Conservation (phyloP, 2,329 filamentous ascomycete species). For the Botryotinia narcissicola region DNA sequence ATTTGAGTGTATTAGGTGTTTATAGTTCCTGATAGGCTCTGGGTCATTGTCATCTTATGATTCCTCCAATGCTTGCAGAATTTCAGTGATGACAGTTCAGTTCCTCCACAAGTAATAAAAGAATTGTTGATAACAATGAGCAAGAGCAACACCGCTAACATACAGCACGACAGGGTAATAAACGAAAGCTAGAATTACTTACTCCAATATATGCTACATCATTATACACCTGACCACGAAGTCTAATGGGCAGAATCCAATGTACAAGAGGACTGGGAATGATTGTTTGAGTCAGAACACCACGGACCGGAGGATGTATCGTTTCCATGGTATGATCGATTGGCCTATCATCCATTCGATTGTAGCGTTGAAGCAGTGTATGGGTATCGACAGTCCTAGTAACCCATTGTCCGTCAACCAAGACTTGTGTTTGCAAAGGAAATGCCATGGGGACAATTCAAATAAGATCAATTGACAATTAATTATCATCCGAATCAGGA, state of each 20-base stretch:
- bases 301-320: constrained; percentile 54
- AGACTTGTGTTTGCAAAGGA: constrained; percentile 30
- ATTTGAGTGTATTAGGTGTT: not conserved
- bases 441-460: constrained; percentile 33
- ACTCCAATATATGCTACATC: constrained; percentile 86
- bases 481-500: constrained; percentile 4
- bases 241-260: constrained; percentile 74
- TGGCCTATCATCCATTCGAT: constrained; percentile 38
- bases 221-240: constrained; percentile 67
- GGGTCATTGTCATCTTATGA: not conserved
- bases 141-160: not conserved
- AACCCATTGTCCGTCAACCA: constrained; percentile 40
- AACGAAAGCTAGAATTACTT: constrained; percentile 41
- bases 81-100: not conserved
- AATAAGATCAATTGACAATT: not conserved
- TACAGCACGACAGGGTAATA: not conserved
- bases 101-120: not conserved
- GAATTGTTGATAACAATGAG: not conserved
- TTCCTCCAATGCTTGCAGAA: not conserved
- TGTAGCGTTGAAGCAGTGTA: constrained; percentile 42
- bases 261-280: constrained; percentile 72
- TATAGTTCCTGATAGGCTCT: not conserved
- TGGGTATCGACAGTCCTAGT: constrained; percentile 43
- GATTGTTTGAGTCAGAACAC: constrained; percentile 75
- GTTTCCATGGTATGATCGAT: constrained; percentile 36